phyloP scores from a whole-genome alignment of 306 rosid species.

The Luffa acutangula region DNA sequence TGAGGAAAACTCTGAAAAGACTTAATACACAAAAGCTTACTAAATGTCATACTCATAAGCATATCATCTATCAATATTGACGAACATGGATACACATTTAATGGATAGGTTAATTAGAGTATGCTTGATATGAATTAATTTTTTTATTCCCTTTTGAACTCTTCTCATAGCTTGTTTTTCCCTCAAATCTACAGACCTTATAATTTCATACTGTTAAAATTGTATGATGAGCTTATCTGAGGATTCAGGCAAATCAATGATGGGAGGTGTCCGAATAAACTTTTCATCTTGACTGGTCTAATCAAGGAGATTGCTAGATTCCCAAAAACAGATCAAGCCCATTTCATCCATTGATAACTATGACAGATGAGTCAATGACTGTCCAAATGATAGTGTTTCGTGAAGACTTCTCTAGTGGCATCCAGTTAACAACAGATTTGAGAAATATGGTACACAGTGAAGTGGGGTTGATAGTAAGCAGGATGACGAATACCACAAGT shows the following conservation, averaged over 20 bases:
- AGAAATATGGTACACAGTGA: not conserved
- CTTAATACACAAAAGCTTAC: not conserved
- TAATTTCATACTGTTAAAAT: not conserved
- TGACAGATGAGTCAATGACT: not conserved
- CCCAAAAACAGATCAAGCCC: not conserved
- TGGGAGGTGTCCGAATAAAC: not conserved
- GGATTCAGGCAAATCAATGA: not conserved
- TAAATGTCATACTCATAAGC: not conserved
- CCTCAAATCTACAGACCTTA: not conserved
- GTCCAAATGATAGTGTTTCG: not conserved
- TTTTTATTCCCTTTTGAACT: not conserved
- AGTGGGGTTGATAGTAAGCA: not conserved
- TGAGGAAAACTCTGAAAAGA: not conserved
- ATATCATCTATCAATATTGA: not conserved
- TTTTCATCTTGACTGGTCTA: not conserved
- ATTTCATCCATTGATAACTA: not conserved
- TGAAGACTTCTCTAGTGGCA: not conserved
- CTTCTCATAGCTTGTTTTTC: not conserved
- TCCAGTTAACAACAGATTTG: not conserved
- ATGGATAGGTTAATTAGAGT: not conserved
- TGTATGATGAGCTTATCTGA: not conserved
- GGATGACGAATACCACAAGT: not conserved
- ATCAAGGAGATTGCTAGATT: not conserved
- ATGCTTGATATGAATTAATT: not conserved
- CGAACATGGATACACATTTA: not conserved